Evolutionary conservation across 2,329 filamentous ascomycete genomes (phyloP).

Genomic region (Colletotrichum siamense): DNA sequence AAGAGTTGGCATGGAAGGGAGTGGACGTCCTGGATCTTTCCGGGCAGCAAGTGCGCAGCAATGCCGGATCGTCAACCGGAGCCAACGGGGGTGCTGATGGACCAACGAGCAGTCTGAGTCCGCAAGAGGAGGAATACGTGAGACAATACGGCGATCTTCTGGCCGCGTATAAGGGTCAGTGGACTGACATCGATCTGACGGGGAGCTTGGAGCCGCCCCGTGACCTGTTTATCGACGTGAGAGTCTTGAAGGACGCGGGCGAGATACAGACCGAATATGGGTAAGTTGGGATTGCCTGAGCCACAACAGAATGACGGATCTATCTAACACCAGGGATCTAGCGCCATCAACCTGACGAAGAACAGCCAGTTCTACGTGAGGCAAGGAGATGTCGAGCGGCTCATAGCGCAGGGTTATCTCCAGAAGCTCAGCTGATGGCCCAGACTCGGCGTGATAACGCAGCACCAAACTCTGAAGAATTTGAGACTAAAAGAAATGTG

Average conservation of each 20-base stretch:
- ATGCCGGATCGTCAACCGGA: conserved; percentile 35
- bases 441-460: not conserved
- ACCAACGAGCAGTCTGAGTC: conserved; percentile 79
- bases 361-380: conserved; percentile 98
- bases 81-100: conserved; percentile 44
- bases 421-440: conserved; percentile 79
- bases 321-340: conserved; percentile 40
- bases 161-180: conserved; percentile 96
- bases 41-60: conserved; percentile 57
- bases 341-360: conserved; percentile 93
- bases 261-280: conserved; percentile 99
- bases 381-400: conserved; percentile 90
- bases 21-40: conserved; percentile 79
- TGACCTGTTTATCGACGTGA: conserved; percentile 95
- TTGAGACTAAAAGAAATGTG: not conserved
- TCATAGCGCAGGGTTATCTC: conserved; percentile 94
- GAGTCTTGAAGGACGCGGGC: conserved; percentile 94
- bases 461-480: not conserved
- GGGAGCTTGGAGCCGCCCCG: conserved; percentile 92
- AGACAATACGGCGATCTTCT: conserved; percentile 89
- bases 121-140: conserved; percentile 96
- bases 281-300: conserved; percentile 55
- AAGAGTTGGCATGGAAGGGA: conserved; percentile 92
- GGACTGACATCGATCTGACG: conserved; percentile 96
- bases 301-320: not conserved